Evolutionary conservation across 768 basidiomycete species (phyloP).

Genomic region (Leucocoprinus leucothites): DNA sequence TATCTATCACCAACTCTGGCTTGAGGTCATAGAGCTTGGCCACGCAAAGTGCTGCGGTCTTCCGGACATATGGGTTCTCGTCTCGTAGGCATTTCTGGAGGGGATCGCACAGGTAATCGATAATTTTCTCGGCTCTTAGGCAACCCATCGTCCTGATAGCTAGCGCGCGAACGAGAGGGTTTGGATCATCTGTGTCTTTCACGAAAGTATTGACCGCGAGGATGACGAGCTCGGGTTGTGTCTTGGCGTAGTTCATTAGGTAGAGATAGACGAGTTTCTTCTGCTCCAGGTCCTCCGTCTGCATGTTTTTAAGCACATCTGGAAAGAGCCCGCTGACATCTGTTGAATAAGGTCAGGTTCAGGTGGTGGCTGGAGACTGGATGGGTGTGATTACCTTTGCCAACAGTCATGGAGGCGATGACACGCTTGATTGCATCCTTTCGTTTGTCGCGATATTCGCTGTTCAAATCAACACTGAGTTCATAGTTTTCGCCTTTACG

Average conservation of each 20-base stretch:
- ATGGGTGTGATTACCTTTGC: conserved; percentile 67
- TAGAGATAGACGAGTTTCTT: conserved; percentile 99
- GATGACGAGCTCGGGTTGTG: conserved; percentile 98
- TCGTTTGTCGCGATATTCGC: conserved; percentile 90
- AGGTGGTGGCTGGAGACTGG: background rate
- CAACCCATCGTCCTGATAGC: conserved; percentile 99
- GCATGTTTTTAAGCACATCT: conserved; percentile 99
- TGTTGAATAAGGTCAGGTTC: conserved; percentile 21
- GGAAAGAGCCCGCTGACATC: conserved; percentile 95
- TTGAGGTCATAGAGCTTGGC: conserved; percentile 98
- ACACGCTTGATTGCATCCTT: conserved; percentile 98
- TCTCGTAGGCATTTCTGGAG: conserved; percentile 88
- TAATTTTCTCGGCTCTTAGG: conserved; percentile 96
- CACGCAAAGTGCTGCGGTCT: conserved; percentile 95
- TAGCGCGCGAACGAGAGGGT: conserved; percentile 93
- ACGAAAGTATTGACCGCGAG: conserved; percentile 99
- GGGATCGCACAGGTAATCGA: conserved; percentile 97
- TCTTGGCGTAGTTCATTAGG: conserved; percentile 99
- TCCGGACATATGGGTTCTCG: conserved; percentile 97
- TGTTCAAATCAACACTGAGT: conserved; percentile 94
- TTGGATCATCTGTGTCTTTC: conserved; percentile 94
- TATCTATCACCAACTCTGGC: conserved; percentile 91
- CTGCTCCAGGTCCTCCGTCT: conserved; percentile 98
- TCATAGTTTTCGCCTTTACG: conserved; percentile 95
- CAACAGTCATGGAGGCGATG: conserved; percentile 99